Conservation (phyloP, 495 filamentous ascomycete species). For the Tirmania nivea region DNA sequence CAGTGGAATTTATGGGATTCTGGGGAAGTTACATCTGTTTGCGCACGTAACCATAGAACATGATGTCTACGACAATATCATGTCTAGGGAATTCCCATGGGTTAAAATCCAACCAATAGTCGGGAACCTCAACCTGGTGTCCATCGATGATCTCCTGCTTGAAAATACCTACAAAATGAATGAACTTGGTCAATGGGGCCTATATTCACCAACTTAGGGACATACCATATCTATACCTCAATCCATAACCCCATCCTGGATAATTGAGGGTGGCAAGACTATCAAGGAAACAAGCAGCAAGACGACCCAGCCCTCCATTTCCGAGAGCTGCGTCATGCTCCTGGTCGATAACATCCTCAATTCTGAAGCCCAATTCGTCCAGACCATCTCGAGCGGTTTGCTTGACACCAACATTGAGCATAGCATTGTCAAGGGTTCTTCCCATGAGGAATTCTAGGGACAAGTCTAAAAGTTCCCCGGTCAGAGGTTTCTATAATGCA, state of each 20-base stretch:
- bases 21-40: conserved; percentile 30
- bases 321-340: conserved; percentile 93
- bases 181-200: too few relatives aligned
- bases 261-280: conserved; percentile 85
- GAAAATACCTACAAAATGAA: conserved; percentile 39
- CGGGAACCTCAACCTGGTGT: conserved; percentile 90
- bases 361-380: conserved; percentile 72
- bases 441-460: conserved; percentile 97
- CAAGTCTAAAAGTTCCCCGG: conserved; percentile 27
- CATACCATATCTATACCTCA: conserved; percentile 74
- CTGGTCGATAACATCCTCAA: conserved; percentile 86
- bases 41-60: conserved; percentile 74
- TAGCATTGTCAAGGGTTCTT: conserved; percentile 86
- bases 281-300: conserved; percentile 92
- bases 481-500: conserved; percentile 1
- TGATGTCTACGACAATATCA: conserved; percentile 84
- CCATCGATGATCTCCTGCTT: conserved; percentile 97
- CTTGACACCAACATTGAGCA: conserved; percentile 86
- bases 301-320: conserved; percentile 83
- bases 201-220: not conserved
- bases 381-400: conserved; percentile 71
- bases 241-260: conserved; percentile 88
- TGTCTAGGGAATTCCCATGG: conserved; percentile 96
- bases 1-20: not conserved
- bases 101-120: conserved; percentile 99